A percentile compares a stretch with the other conserved stretches of the same genome.
Conservation (phyloP, 768 basidiomycete genomes). For the Gymnopilus dilepis region DNA sequence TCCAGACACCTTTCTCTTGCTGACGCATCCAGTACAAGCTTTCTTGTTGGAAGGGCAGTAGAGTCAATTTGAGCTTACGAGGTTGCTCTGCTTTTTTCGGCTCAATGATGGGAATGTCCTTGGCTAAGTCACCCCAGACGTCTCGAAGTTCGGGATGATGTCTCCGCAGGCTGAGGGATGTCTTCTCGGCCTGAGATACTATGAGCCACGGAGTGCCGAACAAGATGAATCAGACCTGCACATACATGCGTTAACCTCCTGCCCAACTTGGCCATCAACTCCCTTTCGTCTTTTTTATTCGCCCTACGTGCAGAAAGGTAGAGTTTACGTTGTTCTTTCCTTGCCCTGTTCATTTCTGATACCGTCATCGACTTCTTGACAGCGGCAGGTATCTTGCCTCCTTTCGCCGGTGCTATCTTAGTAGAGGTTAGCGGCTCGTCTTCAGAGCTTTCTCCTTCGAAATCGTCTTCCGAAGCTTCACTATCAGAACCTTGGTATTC, state of each 20-base stretch:
- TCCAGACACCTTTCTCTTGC: conserved; percentile 88
- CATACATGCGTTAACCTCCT: conserved; percentile 76
- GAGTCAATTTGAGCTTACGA: conserved; percentile 75
- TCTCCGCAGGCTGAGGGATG: conserved; percentile 61
- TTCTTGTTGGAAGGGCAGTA: conserved; percentile 96
- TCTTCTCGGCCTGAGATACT: conserved; percentile 66
- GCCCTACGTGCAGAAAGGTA: conserved; percentile 30
- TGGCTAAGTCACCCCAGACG: conserved; percentile 88
- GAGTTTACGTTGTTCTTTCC: conserved; percentile 27
- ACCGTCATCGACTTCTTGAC: conserved; percentile 37
- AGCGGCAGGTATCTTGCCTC: not conserved
- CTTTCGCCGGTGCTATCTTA: not conserved
- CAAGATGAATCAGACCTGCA: not conserved
- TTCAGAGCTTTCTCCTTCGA: conserved; percentile 25
- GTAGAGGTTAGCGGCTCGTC: conserved; percentile 40
- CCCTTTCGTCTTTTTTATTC: conserved; percentile 52
- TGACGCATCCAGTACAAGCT: conserved; percentile 95
- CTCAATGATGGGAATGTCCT: conserved; percentile 58
- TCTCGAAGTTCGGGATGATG: conserved; percentile 82
- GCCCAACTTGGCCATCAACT: conserved; percentile 62
- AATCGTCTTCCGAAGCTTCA: conserved; percentile 28
- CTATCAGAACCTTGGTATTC: conserved; percentile 32
- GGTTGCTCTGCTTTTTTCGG: conserved; percentile 84
- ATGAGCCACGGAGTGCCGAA: conserved; percentile 12
- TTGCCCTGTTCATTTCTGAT: conserved; percentile 32